phyloP scores from a whole-genome alignment of 306 rosid genomes.

The Malus sieversii region DNA sequence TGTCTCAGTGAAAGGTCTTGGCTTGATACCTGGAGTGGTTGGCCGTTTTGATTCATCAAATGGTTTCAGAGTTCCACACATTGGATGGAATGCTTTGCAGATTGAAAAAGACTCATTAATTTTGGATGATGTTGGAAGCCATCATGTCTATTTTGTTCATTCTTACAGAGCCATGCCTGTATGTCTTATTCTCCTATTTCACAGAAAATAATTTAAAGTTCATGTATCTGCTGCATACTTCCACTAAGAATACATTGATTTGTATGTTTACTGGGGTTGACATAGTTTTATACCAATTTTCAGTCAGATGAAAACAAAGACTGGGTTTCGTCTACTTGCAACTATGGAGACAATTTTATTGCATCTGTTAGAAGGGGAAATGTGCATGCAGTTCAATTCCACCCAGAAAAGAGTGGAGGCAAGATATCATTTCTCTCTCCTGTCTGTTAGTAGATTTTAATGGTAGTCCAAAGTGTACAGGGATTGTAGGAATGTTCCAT shows the following conservation, averaged over 20 bases:
- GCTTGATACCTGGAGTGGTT: conserved; percentile 87
- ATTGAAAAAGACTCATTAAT: conserved; percentile 53
- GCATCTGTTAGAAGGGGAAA: conserved; percentile 85
- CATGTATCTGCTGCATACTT: not conserved
- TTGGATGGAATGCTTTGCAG: conserved; percentile 95
- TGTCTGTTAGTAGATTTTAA: not conserved
- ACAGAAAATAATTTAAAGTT: not conserved
- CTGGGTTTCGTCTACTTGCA: conserved; percentile 87
- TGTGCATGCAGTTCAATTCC: conserved; percentile 97
- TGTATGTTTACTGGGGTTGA: conserved; percentile 12
- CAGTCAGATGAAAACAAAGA: conserved; percentile 86
- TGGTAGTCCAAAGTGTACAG: not conserved
- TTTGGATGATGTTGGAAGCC: conserved; percentile 75
- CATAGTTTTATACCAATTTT: not conserved
- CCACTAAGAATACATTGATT: conserved; percentile 1
- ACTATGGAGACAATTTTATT: conserved; percentile 82
- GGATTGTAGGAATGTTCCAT: not conserved
- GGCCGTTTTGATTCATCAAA: conserved; percentile 87
- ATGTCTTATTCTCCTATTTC: conserved; percentile 23
- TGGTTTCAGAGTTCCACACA: conserved; percentile 87
- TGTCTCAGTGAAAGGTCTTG: conserved; percentile 86
- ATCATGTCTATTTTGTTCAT: conserved; percentile 87
- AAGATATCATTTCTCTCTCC: conserved; percentile 30
- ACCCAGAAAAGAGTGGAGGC: conserved; percentile 99
- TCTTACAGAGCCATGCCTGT: conserved; percentile 91